Percentiles rank a stretch among this genome's conserved stretches.
phyloP scores from a whole-genome alignment of 2,329 filamentous ascomycete species.

The Talaromyces sp. region DNA sequence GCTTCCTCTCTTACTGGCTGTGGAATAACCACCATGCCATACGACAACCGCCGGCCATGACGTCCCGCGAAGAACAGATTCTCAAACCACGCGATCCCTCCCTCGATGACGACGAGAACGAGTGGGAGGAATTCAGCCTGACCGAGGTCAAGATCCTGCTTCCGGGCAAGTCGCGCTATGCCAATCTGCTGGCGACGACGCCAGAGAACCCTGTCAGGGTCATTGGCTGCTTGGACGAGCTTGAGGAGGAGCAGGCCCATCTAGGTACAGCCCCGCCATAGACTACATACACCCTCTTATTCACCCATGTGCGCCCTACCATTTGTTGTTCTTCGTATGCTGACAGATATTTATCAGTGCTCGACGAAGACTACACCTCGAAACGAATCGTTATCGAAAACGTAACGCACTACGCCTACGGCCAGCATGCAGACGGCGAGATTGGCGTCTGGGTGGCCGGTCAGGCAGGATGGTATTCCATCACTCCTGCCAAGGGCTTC shows the following conservation, averaged over 20 bases:
- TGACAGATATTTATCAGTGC: constrained; percentile 20
- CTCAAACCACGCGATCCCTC: constrained; percentile 39
- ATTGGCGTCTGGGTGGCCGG: constrained; percentile 58
- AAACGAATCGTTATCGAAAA: constrained; percentile 43
- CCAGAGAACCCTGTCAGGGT: constrained; percentile 51
- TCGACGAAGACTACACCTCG: constrained; percentile 32
- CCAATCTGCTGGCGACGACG: constrained; percentile 51
- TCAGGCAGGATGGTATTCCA: constrained; percentile 56
- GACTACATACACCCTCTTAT: not conserved
- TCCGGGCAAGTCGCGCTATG: constrained; percentile 44
- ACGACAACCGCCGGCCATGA: constrained; percentile 30
- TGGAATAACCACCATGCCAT: constrained; percentile 23
- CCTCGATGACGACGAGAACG: constrained; percentile 41
- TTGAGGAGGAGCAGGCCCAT: constrained; percentile 39
- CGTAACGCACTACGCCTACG: constrained; percentile 45
- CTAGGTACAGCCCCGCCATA: constrained; percentile 25
- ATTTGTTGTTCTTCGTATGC: not conserved
- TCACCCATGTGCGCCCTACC: not conserved
- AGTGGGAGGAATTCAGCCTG: constrained; percentile 56
- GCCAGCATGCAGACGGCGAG: constrained; percentile 49
- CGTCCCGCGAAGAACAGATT: constrained; percentile 41
- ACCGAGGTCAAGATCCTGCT: constrained; percentile 48
- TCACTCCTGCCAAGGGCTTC: constrained; percentile 50
- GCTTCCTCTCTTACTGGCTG: not conserved
- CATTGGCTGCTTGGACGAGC: constrained; percentile 43